phyloP scores from a whole-genome alignment of 768 basidiomycete genomes.

The Suillus clintonianus region DNA sequence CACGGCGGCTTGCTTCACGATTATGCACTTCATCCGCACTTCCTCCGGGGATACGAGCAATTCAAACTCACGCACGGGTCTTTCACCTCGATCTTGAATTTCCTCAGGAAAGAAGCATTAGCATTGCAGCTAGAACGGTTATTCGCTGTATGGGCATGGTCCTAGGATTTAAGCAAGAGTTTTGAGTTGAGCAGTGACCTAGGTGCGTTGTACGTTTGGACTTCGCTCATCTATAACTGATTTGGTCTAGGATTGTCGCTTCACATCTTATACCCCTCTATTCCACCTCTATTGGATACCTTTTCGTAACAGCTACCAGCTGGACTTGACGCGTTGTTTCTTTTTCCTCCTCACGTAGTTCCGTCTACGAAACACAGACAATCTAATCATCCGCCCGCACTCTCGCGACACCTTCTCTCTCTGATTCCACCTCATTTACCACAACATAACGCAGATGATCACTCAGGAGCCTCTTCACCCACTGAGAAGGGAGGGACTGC shows the following conservation, averaged over 20 bases:
- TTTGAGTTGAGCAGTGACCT: slow-evolving; percentile 56
- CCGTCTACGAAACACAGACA: slow-evolving; percentile 54
- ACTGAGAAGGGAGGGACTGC: slow-evolving; percentile 23
- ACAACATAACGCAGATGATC: slow-evolving; percentile 1
- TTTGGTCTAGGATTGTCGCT: slow-evolving; percentile 57
- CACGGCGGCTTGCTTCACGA: slow-evolving; percentile 79
- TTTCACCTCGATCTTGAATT: slow-evolving; percentile 63
- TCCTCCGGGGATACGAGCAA: slow-evolving; percentile 74
- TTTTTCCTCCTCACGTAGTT: slow-evolving; percentile 56
- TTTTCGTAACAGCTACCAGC: slow-evolving; percentile 51
- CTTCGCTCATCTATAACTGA: slow-evolving; percentile 2
- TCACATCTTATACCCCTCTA: slow-evolving; percentile 53
- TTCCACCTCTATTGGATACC: slow-evolving; percentile 55
- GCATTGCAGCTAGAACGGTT: slow-evolving; percentile 80
- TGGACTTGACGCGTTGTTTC: slow-evolving; percentile 45
- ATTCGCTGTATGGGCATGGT: slow-evolving; percentile 89
- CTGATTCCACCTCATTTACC: slow-evolving; percentile 38
- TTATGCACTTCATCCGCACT: slow-evolving; percentile 58
- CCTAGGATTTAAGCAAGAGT: slow-evolving; percentile 70
- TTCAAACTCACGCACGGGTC: slow-evolving; percentile 88
- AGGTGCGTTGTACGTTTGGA: slow-evolving; percentile 38
- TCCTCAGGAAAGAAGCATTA: slow-evolving; percentile 66
- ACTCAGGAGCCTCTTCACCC: slow-evolving; percentile 29
- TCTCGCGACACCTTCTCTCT: slow-evolving; percentile 57
- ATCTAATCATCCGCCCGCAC: slow-evolving; percentile 49